Percentiles rank a stretch among this genome's conserved stretches.
Evolutionary conservation across 768 basidiomycete genomes (phyloP).

Genomic region (Leucogyrophana mollusca): DNA sequence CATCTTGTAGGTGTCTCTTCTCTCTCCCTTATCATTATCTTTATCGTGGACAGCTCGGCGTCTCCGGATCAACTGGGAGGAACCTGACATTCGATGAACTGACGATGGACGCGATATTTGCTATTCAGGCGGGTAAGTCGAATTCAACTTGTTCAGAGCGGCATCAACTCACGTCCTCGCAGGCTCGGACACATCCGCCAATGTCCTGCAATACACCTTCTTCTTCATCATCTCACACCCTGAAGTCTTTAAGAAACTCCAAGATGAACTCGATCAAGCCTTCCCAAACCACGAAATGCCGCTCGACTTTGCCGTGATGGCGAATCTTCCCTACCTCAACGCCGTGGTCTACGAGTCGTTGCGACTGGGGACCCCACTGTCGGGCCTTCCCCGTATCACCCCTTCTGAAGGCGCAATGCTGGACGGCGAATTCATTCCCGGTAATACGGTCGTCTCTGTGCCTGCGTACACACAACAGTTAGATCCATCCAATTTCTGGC

Average conservation of each 20-base stretch:
- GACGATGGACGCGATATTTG: slow-evolving; percentile 15
- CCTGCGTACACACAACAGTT: slow-evolving; percentile 25
- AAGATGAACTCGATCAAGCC: slow-evolving; percentile 23
- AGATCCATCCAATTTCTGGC: no score
- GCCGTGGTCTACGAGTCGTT: slow-evolving; percentile 33
- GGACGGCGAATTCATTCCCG: slow-evolving; percentile 28
- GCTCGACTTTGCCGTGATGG: slow-evolving; percentile 15
- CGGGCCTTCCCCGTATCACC: slow-evolving; percentile 26
- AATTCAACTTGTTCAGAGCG: no score
- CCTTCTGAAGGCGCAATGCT: slow-evolving; percentile 25
- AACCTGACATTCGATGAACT: not conserved
- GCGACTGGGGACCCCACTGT: slow-evolving; percentile 28
- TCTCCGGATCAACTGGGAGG: not conserved
- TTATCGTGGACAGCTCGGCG: not conserved
- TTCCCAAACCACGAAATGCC: slow-evolving; percentile 19
- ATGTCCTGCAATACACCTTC: slow-evolving; percentile 19
- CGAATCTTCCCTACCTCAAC: slow-evolving; percentile 30
- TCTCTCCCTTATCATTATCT: no score
- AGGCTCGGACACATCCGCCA: slow-evolving; percentile 31
- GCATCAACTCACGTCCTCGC: not conserved
- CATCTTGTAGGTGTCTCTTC: not conserved
- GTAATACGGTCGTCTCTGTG: slow-evolving; percentile 25
- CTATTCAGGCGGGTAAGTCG: slow-evolving; percentile 19
- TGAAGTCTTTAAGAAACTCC: slow-evolving; percentile 18
- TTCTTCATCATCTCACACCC: slow-evolving; percentile 24